Evolutionary conservation across 2,329 filamentous ascomycete species (phyloP), one percentile per base, ranked within the genome.

Genomic region (Hysterium pulicare): DNA sequence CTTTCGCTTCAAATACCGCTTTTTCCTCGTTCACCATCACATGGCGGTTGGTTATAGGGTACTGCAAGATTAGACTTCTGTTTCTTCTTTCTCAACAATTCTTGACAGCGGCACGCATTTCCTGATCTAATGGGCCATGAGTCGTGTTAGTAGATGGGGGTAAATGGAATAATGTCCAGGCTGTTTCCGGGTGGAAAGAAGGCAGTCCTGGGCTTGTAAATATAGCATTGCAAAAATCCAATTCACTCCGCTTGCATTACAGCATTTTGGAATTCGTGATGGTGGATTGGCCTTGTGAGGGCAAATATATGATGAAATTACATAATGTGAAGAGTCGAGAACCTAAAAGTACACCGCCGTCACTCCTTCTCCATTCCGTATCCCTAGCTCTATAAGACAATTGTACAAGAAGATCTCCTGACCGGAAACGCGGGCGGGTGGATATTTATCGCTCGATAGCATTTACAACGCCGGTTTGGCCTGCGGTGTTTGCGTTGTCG

Each of bases 401-500:
- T 40, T 40, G 37, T 42, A 45, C 44, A 47, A 28, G 36, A 44
- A 40, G n/a, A 17, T 21, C 19, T 11, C n/a, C n/a, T n/a, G n/a
- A n/a, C n/a, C n/a, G n/a, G n/a, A n/a, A 22, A 24, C 5, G 16
- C 37, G n/a, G 19, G 28, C 21, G 17, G 19, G 17, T 37, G 31
- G 17, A 24, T 26, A 40, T 33, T 19, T 10, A 17, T 38, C 31
- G 11, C 32, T 22, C 11, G 15, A 36, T 33, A 16, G 19, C 5
- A 22, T 50, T 46, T 65, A 67, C 54, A 67, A 55, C 20, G 64
- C 59, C n/a, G 64, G 58, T 50, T 61, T 55, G 30, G 60, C 62
- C 44, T 51, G 53, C 21, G 54, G 22, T 26, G 35, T 42, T 42
- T 53, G 51, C 7, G 51, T 52, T 19, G 52, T 49, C 24, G 54